Evolutionary conservation across 2,329 filamentous ascomycete species (phyloP).

Genomic region (Aspergillus sp.): DNA sequence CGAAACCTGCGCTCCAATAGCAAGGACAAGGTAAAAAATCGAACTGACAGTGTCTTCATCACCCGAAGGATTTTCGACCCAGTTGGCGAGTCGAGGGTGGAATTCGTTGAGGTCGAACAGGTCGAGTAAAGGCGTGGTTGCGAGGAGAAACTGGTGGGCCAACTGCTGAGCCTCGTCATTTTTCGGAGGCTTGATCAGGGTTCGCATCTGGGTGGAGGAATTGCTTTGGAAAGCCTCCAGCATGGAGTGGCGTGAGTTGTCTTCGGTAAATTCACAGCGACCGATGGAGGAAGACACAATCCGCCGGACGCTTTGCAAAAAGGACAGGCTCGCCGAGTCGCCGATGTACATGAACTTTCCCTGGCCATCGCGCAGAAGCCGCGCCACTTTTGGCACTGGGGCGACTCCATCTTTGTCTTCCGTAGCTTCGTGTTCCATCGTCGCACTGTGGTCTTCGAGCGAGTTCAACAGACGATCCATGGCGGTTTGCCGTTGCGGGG

Average conservation of each 20-base stretch:
- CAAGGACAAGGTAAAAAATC: slow-evolving; percentile 52
- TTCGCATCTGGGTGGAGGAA: slow-evolving; percentile 27
- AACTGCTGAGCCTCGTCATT: slow-evolving; percentile 41
- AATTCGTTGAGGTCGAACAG: slow-evolving; percentile 49
- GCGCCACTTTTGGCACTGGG: slow-evolving; percentile 39
- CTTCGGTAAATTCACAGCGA: slow-evolving; percentile 41
- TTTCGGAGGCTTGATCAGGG: slow-evolving; percentile 30
- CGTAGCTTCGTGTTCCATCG: slow-evolving; percentile 25
- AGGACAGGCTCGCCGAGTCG: slow-evolving; percentile 54
- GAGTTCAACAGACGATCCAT: slow-evolving; percentile 35
- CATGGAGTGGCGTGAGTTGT: slow-evolving; percentile 43
- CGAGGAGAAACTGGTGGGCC: slow-evolving; percentile 45
- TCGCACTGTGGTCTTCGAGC: slow-evolving; percentile 30
- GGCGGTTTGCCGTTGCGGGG: slow-evolving; percentile 32
- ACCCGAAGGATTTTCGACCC: slow-evolving; percentile 36
- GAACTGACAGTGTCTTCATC: slow-evolving; percentile 45
- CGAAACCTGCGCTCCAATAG: slow-evolving; percentile 48
- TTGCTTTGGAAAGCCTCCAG: slow-evolving; percentile 40
- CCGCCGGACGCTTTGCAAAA: slow-evolving; percentile 53
- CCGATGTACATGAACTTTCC: slow-evolving; percentile 57
- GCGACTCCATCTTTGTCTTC: slow-evolving; percentile 34
- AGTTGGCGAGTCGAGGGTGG: slow-evolving; percentile 36
- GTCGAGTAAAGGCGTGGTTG: slow-evolving; percentile 50
- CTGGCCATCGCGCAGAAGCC: slow-evolving; percentile 52
- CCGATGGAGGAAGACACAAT: slow-evolving; percentile 49